These are phyloP conservation scores for Fusarium sp. DNA, from an alignment of 2,329 filamentous ascomycete species.

Conservation along the genomic window DNA sequence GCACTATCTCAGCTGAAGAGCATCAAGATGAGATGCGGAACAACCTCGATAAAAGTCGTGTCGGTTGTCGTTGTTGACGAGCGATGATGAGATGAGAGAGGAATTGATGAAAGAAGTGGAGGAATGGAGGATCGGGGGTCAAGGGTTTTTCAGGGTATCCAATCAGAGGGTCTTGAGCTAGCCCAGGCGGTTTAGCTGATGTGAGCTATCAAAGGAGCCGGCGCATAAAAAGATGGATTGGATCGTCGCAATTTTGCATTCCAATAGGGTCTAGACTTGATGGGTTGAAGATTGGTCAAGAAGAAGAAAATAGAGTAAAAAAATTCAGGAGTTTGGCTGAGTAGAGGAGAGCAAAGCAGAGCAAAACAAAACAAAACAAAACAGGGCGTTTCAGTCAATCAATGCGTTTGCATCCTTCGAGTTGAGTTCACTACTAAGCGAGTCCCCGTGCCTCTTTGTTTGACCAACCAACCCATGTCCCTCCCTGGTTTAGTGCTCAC, in stretches of 20 bases:
- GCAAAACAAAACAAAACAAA: background rate
- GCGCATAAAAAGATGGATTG: slow-evolving; percentile 5
- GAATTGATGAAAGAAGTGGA: slow-evolving; percentile 29
- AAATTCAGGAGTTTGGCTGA: background rate
- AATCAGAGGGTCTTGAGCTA: slow-evolving; percentile 13
- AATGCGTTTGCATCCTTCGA: background rate
- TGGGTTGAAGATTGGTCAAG: background rate
- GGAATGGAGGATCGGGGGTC: slow-evolving; percentile 9
- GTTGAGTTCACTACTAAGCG: slow-evolving; percentile 6
- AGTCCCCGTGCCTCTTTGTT: slow-evolving; percentile 1
- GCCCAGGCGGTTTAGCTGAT: background rate
- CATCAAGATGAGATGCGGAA: slow-evolving; percentile 5
- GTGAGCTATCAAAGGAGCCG: slow-evolving; percentile 25
- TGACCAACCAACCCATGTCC: background rate
- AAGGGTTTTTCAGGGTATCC: slow-evolving; percentile 2
- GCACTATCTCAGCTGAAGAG: slow-evolving; percentile 10
- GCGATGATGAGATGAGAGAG: slow-evolving; percentile 8
- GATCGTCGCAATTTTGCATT: slow-evolving; percentile 15
- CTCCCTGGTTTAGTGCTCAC: background rate
- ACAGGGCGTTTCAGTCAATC: background rate
- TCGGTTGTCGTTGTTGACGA: background rate
- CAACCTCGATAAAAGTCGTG: background rate
- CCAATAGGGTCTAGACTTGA: slow-evolving; percentile 22
- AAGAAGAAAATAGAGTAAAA: too few relatives aligned
- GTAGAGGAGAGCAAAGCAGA: background rate